Conservation (phyloP, 192 early-diverging fungal species). For the Coemansia sp. region DNA sequence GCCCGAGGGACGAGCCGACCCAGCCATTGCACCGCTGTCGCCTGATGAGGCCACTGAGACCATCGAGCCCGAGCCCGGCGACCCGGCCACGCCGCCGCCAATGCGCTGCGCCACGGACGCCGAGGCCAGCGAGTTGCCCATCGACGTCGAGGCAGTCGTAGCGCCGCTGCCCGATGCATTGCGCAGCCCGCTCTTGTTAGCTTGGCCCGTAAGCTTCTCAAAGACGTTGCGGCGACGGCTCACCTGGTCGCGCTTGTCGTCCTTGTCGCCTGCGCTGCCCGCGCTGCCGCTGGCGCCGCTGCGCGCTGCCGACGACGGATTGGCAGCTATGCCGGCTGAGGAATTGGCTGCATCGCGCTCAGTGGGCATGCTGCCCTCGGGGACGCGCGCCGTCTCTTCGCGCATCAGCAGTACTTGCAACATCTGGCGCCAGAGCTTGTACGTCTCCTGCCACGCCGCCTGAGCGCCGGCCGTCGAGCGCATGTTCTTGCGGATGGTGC, state of each 20-base stretch:
- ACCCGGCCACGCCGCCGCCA: neutral
- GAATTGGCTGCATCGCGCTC: conserved; percentile 28
- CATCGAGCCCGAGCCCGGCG: conserved; percentile 1
- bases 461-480: conserved; percentile 52
- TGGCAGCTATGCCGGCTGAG: neutral
- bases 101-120: conserved; percentile 4
- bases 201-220: conserved; percentile 52
- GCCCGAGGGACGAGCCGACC: conserved; percentile 12
- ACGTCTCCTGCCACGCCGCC: conserved; percentile 57
- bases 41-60: conserved; percentile 1
- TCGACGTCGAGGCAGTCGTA: neutral
- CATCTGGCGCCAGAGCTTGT: conserved; percentile 60
- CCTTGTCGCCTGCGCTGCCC: conserved; percentile 9
- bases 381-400: conserved; percentile 45
- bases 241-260: conserved; percentile 32
- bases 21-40: neutral
- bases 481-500: conserved; percentile 57
- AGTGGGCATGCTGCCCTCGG: conserved; percentile 13
- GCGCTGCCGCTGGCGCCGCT: neutral
- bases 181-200: conserved; percentile 29
- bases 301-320: neutral
- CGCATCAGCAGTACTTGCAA: conserved; percentile 55
- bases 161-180: neutral
- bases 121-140: neutral
- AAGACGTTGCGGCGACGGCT: conserved; percentile 51